A percentile compares a stretch with the other conserved stretches of the same genome.
Evolutionary conservation across 345 rosid genomes (phyloP).

Genomic region (Erodium maritimum): DNA sequence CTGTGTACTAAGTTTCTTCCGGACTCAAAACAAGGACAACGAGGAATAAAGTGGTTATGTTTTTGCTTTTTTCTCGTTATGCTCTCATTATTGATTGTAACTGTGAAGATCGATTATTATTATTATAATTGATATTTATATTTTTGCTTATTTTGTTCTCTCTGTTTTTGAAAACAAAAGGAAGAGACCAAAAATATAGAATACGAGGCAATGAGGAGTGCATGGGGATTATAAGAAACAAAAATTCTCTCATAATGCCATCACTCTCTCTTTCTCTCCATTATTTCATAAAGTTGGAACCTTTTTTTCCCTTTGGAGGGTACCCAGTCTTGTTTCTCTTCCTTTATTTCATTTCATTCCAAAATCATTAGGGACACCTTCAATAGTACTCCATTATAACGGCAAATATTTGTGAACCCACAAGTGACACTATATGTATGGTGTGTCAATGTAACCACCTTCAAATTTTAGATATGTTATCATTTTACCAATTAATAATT

Average conservation of each 20-base stretch:
- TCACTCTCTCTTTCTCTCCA: constrained; percentile 9
- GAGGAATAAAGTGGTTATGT: constrained; percentile 25
- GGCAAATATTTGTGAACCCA: too few species aligned
- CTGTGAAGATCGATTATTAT: not conserved
- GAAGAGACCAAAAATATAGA: not conserved
- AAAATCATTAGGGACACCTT: not conserved
- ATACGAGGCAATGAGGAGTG: constrained; percentile 16
- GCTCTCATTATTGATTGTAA: not conserved
- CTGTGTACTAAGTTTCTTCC: constrained; percentile 39
- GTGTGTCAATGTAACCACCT: too few species aligned
- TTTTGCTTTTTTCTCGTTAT: not conserved
- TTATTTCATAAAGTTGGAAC: constrained; percentile 36
- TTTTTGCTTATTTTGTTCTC: too few species aligned
- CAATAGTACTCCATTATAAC: not conserved
- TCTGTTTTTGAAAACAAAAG: not conserved
- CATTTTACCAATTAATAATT: too few species aligned
- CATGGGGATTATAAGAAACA: constrained; percentile 28
- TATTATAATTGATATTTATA: too few species aligned
- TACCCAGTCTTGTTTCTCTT: not conserved
- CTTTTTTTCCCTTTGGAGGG: constrained; percentile 12
- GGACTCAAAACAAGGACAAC: constrained; percentile 18
- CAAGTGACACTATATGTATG: too few species aligned
- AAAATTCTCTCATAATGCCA: constrained; percentile 8
- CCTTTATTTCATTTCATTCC: not conserved
- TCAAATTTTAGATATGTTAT: too few species aligned